phyloP scores from a whole-genome alignment of 1,284 basidiomycete genomes.

The Boletellus deceptivus region DNA sequence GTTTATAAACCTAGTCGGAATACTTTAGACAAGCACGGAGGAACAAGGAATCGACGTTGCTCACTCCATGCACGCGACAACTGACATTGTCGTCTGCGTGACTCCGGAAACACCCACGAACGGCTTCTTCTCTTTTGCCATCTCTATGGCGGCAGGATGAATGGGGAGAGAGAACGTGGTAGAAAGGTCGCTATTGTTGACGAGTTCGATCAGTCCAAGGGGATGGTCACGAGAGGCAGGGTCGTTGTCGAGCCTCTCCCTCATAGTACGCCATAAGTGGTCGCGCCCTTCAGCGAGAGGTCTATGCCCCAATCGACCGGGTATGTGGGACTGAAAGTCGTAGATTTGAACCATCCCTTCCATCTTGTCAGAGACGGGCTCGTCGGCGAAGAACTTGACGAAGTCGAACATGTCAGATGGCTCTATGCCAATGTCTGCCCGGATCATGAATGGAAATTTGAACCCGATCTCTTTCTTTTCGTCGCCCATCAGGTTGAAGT shows the following conservation, averaged over 20 bases:
- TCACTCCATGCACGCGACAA: conserved; percentile 17
- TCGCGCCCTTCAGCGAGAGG: conserved; percentile 15
- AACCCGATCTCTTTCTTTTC: conserved; percentile 16
- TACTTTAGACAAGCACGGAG: background rate
- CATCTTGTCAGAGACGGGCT: conserved; percentile 4
- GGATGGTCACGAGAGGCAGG: background rate
- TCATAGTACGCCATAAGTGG: conserved; percentile 9
- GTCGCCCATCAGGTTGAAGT: conserved; percentile 16
- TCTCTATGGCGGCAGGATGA: background rate
- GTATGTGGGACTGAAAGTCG: conserved; percentile 14
- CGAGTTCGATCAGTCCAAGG: conserved; percentile 20
- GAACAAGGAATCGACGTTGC: background rate
- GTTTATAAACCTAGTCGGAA: conserved; percentile 20
- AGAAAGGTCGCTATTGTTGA: conserved; percentile 19
- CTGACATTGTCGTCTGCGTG: conserved; percentile 12
- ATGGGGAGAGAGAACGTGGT: conserved; percentile 11
- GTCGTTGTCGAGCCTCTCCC: background rate
- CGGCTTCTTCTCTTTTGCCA: conserved; percentile 7
- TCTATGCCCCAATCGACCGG: conserved; percentile 5
- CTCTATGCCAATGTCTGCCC: conserved; percentile 25
- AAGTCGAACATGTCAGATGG: conserved; percentile 17
- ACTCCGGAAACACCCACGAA: conserved; percentile 10
- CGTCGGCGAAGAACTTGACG: conserved; percentile 15
- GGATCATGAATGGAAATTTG: conserved; percentile 22
- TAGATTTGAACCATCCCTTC: conserved; percentile 31